Evolutionary conservation across 495 filamentous ascomycete genomes (phyloP).

Genomic region (Apodospora peruviana): DNA sequence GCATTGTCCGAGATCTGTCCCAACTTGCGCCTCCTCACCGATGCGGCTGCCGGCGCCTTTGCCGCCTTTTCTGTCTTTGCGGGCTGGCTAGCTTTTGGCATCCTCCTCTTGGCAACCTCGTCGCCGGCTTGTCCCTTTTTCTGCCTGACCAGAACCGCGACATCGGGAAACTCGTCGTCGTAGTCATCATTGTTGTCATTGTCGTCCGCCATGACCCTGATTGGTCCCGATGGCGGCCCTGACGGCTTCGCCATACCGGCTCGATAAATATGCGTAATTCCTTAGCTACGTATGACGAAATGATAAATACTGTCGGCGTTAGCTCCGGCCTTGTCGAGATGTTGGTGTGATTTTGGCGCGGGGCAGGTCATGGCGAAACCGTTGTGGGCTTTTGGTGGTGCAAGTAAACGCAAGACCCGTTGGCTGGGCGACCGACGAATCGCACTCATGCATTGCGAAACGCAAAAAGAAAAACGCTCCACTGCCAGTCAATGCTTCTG

Average conservation of each 20-base stretch:
- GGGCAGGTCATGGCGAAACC: no score
- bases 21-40: constrained; percentile 20
- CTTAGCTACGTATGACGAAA: background rate
- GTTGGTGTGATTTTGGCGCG: no score
- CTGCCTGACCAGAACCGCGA: constrained; percentile 25
- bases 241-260: constrained; percentile 5
- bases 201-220: no score
- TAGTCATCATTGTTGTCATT: constrained; percentile 10
- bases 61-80: background rate
- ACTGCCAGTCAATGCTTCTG: no score
- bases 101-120: background rate
- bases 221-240: constrained; percentile 3
- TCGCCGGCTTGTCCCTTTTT: background rate
- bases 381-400: no score
- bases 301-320: background rate
- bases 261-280: background rate
- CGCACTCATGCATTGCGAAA: no score
- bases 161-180: constrained; percentile 33
- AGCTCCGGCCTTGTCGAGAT: no score
- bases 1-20: constrained; percentile 10
- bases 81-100: background rate
- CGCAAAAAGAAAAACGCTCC: no score
- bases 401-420: no score
- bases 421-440: no score
- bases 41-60: constrained; percentile 3